Evolutionary conservation across 116 monocot genomes (phyloP), one percentile per base, ranked within the genome.

Genomic region (Papilionanthe hybrid): DNA sequence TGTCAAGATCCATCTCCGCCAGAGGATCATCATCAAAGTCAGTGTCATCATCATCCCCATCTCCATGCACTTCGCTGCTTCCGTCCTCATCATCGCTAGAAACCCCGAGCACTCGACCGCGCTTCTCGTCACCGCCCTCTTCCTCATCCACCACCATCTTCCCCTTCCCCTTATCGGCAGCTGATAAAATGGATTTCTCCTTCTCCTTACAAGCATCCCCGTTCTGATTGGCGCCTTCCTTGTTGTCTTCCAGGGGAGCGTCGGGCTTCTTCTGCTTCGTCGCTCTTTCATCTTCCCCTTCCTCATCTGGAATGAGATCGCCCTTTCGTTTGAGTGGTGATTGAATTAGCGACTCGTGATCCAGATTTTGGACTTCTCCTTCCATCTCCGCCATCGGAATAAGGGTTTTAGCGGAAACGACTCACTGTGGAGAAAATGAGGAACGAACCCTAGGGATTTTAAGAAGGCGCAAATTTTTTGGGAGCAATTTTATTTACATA

Each of bases 21-120:
- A 93, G 86, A 11, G 93, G 96, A 85, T 96, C 96, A 49, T 96
- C 96, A 2, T 77, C 81, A 57, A 91, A 90, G 69, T 91, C 93
- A 32, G 84, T 87, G 32, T 84, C 87, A 1, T 84, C 86, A 13
- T 72, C 85, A 13, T 73, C 89, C 37, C 72, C 86, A 3, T 72
- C 84, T 12, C 50, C 82, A 68, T 19, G 28, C 15, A 22, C 63
- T 63, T 63, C 63, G 23, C 63, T 63, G 63, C 63, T 63, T 7
- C 25, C 63, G 23, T 63, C 63, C 6, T 25, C 23, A 58, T 58
- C 58, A 22, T 22, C 58, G 17, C 58, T 58, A 6, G 5, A 20
- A 20, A 19, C 58, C 18, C 22, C 58, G 22, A 4, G 7, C 5
- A n/a, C 58, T 5, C 58, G n/a, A 22, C 58, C 58, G 17, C 22